phyloP scores from a whole-genome alignment of 768 basidiomycete genomes.

The Cystobasidium tubakii region DNA sequence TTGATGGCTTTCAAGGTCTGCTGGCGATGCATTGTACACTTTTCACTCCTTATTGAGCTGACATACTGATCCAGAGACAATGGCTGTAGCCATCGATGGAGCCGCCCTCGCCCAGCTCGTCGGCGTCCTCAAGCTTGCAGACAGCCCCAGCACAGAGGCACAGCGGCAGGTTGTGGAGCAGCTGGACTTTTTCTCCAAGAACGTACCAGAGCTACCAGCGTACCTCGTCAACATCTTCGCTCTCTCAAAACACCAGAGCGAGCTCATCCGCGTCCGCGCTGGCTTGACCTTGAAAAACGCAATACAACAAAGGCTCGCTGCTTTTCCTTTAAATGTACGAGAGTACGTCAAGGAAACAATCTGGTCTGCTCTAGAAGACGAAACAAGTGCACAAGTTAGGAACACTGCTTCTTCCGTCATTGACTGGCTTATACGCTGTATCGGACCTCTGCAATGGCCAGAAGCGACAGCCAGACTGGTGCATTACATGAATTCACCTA shows the following conservation, averaged over 20 bases:
- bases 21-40: too few species aligned
- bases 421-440: constrained; percentile 74
- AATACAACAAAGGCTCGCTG: constrained; percentile 66
- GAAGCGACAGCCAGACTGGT: constrained; percentile 84
- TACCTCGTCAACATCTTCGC: constrained; percentile 93
- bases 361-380: constrained; percentile 76
- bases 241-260: constrained; percentile 71
- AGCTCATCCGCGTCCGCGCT: constrained; percentile 88
- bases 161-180: constrained; percentile 55
- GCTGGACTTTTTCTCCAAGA: constrained; percentile 71
- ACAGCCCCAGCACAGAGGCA: constrained; percentile 21
- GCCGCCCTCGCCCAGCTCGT: constrained; percentile 24
- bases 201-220: constrained; percentile 68
- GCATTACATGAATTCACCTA: constrained; percentile 66
- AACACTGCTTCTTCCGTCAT: constrained; percentile 91
- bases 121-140: constrained; percentile 8
- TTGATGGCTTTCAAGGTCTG: too few species aligned
- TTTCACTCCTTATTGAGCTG: too few species aligned
- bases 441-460: constrained; percentile 89
- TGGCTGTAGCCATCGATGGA: neutral
- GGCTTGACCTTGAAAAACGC: constrained; percentile 97
- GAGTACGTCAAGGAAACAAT: constrained; percentile 58
- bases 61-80: too few species aligned
- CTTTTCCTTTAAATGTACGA: constrained; percentile 59
- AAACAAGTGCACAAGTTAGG: constrained; percentile 67